phyloP scores from a whole-genome alignment of 2,329 filamentous ascomycete species.

The Fulvia fulva region DNA sequence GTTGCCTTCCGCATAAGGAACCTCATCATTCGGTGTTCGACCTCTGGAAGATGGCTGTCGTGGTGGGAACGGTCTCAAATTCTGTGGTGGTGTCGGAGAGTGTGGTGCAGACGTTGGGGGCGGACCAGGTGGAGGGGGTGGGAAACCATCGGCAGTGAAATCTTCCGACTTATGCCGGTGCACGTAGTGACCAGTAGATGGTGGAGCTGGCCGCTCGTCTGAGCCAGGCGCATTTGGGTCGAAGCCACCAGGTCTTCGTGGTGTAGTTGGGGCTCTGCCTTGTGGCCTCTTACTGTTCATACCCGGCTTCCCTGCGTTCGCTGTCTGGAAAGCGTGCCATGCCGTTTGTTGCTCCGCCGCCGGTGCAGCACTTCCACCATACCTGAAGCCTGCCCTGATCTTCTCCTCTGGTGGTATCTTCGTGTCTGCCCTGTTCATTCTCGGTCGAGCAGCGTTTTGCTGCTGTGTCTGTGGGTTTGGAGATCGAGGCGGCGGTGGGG shows the following conservation, averaged over 20 bases:
- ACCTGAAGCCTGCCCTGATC: constrained; percentile 34
- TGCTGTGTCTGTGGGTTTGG: constrained; percentile 22
- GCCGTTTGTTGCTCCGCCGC: constrained; percentile 34
- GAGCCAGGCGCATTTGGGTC: constrained; percentile 56
- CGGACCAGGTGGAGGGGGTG: constrained; percentile 35
- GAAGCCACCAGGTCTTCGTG: constrained; percentile 52
- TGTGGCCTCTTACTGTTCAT: constrained; percentile 38
- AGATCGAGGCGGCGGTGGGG: constrained; percentile 20
- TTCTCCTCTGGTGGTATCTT: constrained; percentile 36
- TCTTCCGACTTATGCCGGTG: constrained; percentile 30
- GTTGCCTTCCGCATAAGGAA: constrained; percentile 44
- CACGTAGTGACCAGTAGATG: constrained; percentile 24
- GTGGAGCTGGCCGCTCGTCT: constrained; percentile 54
- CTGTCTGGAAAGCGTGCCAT: constrained; percentile 32
- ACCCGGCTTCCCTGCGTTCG: constrained; percentile 26
- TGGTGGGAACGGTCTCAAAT: constrained; percentile 37
- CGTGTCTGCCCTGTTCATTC: constrained; percentile 29
- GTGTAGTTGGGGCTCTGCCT: constrained; percentile 35
- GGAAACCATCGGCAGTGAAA: constrained; percentile 24
- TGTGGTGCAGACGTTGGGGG: constrained; percentile 33
- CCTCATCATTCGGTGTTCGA: constrained; percentile 28
- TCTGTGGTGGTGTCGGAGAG: constrained; percentile 26
- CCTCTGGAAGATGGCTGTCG: constrained; percentile 36
- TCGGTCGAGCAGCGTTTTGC: constrained; percentile 12
- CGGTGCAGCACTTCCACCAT: constrained; percentile 24